A percentile compares a stretch with the other conserved stretches of the same genome.
Conservation (phyloP, 108 stramenopile species). For the Cyclotella kingstonii region DNA sequence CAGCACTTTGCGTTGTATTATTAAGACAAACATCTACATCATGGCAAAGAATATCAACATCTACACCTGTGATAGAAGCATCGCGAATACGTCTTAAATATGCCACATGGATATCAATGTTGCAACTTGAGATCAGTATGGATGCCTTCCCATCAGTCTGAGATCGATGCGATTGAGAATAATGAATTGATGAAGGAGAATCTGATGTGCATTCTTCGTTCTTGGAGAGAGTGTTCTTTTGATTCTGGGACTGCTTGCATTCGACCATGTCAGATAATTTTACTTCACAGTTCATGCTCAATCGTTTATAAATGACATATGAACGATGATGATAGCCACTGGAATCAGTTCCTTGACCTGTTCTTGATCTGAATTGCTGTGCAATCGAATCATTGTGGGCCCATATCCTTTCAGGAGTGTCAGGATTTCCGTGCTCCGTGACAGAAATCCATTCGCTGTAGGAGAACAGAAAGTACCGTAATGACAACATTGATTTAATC, state of each 20-base stretch:
- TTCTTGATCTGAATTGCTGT: conserved; percentile 12
- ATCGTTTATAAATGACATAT: conserved; percentile 66
- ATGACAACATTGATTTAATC: background rate
- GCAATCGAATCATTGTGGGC: conserved; percentile 55
- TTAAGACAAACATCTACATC: conserved; percentile 56
- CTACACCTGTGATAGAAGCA: conserved; percentile 61
- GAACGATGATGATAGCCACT: conserved; percentile 24
- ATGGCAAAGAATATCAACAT: conserved; percentile 60
- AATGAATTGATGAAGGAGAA: background rate
- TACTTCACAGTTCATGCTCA: conserved; percentile 41
- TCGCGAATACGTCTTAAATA: conserved; percentile 61
- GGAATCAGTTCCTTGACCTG: background rate
- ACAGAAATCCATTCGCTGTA: conserved; percentile 51
- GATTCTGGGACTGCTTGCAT: background rate
- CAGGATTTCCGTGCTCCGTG: conserved; percentile 61
- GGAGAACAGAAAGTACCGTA: background rate
- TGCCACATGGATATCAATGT: conserved; percentile 63
- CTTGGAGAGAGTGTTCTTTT: background rate
- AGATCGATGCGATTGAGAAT: background rate
- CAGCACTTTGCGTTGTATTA: conserved; percentile 21
- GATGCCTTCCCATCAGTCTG: background rate
- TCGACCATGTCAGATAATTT: conserved; percentile 8
- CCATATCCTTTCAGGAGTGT: conserved; percentile 68
- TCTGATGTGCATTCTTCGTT: background rate
- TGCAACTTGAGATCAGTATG: conserved; percentile 15